A percentile compares a stretch with the other conserved stretches of the same genome.
Conservation (phyloP, 208 protist genomes). For the Angomonas deanei region DNA sequence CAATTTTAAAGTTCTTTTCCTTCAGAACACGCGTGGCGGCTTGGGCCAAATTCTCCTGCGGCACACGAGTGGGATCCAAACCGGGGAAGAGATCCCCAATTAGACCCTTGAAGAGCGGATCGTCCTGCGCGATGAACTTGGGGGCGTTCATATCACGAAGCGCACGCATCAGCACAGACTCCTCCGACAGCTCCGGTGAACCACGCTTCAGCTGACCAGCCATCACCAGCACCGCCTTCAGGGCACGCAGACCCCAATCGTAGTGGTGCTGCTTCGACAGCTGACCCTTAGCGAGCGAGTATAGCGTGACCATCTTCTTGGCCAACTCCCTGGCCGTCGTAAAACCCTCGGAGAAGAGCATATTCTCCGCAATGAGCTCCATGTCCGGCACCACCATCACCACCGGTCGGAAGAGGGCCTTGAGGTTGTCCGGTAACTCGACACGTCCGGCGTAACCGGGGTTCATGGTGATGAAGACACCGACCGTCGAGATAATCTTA, state of each 20-base stretch:
- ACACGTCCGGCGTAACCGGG: constrained; percentile 99
- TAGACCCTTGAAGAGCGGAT: constrained; percentile 97
- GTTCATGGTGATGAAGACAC: constrained; percentile 99
- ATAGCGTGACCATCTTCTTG: constrained; percentile 99
- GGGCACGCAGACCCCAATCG: constrained; percentile 98
- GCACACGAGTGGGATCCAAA: constrained; percentile 92
- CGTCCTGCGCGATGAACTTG: constrained; percentile 99
- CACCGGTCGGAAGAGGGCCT: constrained; percentile 98
- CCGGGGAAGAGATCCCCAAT: constrained; percentile 98
- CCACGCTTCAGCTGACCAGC: constrained; percentile 97
- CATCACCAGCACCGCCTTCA: constrained; percentile 99
- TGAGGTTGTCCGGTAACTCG: constrained; percentile 98
- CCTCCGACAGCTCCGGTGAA: constrained; percentile 91
- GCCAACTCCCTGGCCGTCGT: constrained; percentile 93
- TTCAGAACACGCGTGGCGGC: constrained; percentile 88
- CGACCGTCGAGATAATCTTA: constrained; percentile 88
- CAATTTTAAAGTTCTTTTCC: constrained; percentile 72
- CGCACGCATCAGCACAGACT: constrained; percentile 98
- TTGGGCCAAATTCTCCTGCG: constrained; percentile 92
- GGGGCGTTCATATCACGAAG: constrained; percentile 99
- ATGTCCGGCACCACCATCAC: constrained; percentile 99
- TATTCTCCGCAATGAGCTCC: constrained; percentile 98
- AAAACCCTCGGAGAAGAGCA: constrained; percentile 99
- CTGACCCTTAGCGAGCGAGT: constrained; percentile 96
- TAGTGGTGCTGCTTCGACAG: constrained; percentile 99